A percentile compares a stretch with the other conserved stretches of the same genome.
These are phyloP conservation scores for Eremochloa ophiuroides DNA, from an alignment of 176 grass and related monocot genomes.

Conservation along the genomic window DNA sequence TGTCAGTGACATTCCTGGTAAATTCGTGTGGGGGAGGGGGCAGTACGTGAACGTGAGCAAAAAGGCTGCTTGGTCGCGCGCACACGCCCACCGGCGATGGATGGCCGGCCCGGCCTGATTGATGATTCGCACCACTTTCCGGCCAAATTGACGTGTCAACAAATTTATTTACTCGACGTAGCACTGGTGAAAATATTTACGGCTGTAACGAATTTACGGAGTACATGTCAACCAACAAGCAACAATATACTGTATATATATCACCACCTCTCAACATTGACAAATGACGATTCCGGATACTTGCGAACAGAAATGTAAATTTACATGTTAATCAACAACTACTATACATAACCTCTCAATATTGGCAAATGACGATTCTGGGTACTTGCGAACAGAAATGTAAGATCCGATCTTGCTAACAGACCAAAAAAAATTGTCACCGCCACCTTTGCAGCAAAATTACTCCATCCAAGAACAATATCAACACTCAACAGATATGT, in stretches of 20 bases:
- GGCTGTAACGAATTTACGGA: too few species aligned
- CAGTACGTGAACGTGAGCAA: too few species aligned
- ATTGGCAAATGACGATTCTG: neutral
- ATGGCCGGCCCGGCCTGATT: neutral
- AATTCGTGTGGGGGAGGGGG: too few species aligned
- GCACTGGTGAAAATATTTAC: too few species aligned
- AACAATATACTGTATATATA: too few species aligned
- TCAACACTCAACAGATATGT: neutral
- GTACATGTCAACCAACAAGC: too few species aligned
- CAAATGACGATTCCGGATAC: neutral
- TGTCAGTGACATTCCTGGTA: neutral
- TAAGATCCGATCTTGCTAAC: neutral
- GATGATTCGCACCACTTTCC: neutral
- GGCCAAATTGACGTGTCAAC: neutral
- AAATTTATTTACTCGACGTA: too few species aligned
- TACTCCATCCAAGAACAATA: neutral
- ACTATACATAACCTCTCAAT: too few species aligned
- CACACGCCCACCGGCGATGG: neutral
- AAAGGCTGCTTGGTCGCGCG: neutral
- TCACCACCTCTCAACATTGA: neutral
- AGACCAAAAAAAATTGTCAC: neutral
- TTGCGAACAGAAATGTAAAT: neutral
- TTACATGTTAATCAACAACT: too few species aligned
- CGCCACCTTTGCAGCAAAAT: neutral
- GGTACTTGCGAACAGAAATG: neutral